Percentiles rank a stretch among this genome's conserved stretches.
Evolutionary conservation across 2,329 filamentous ascomycete genomes (phyloP).

Genomic region (Balansia obtecta): DNA sequence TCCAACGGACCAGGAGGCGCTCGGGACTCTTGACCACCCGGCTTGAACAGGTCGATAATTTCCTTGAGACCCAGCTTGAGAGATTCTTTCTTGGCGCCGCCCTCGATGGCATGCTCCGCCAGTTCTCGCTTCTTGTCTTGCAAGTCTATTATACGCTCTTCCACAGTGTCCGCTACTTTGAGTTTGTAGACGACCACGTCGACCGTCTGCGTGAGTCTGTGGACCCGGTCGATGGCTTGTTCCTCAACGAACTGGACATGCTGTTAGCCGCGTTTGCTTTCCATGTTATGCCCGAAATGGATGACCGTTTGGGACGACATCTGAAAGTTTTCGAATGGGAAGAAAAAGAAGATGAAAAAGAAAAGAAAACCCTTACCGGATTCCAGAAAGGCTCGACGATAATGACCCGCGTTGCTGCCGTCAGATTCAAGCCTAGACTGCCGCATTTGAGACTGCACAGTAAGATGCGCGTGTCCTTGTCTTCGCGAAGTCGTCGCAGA

Average conservation of each 20-base stretch:
- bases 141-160: slow-evolving; percentile 86
- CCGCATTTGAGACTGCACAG: slow-evolving; percentile 93
- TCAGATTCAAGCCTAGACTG: slow-evolving; percentile 84
- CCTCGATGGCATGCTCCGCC: slow-evolving; percentile 84
- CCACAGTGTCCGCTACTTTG: slow-evolving; percentile 74
- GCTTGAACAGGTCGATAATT: slow-evolving; percentile 79
- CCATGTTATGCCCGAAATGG: too few species aligned
- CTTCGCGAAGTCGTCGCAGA: slow-evolving; percentile 61
- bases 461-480: slow-evolving; percentile 65
- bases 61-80: slow-evolving; percentile 87
- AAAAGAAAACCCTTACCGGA: slow-evolving; percentile 42
- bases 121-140: slow-evolving; percentile 89
- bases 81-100: slow-evolving; percentile 56
- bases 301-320: background rate
- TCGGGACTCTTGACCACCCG: slow-evolving; percentile 30
- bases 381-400: slow-evolving; percentile 99
- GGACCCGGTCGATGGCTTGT: slow-evolving; percentile 95
- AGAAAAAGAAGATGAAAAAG: background rate
- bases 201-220: slow-evolving; percentile 91
- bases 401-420: slow-evolving; percentile 82
- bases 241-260: slow-evolving; percentile 75
- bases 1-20: slow-evolving; percentile 4
- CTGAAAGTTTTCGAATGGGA: too few species aligned
- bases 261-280: background rate
- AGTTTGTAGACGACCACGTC: slow-evolving; percentile 94